These are phyloP conservation scores for Ustanciosporium gigantosporum DNA, from an alignment of 1,284 basidiomycete genomes.

Conservation along the genomic window DNA sequence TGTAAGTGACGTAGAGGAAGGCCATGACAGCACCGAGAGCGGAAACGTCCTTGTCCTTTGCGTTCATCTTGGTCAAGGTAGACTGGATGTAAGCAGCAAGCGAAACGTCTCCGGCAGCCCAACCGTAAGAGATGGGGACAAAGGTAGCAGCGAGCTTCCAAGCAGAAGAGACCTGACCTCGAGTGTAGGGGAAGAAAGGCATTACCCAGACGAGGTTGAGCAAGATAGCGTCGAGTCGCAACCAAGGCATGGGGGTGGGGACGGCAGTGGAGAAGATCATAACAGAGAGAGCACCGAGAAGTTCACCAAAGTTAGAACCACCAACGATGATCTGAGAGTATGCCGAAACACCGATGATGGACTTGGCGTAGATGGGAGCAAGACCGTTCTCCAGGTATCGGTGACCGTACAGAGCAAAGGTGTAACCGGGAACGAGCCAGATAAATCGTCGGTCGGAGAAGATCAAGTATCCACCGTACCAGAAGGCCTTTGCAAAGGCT, in stretches of 20 bases:
- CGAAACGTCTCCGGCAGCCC: conserved; percentile 62
- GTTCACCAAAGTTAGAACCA: conserved; percentile 57
- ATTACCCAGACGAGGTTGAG: conserved; percentile 62
- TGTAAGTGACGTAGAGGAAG: conserved; percentile 54
- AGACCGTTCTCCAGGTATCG: conserved; percentile 62
- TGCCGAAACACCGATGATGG: conserved; percentile 56
- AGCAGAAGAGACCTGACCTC: conserved; percentile 29
- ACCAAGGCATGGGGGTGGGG: conserved; percentile 59
- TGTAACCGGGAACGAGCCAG: conserved; percentile 60
- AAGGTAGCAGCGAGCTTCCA: conserved; percentile 58
- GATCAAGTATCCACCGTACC: conserved; percentile 56
- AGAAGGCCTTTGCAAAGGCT: conserved; percentile 57
- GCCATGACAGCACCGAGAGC: conserved; percentile 62
- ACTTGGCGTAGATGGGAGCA: conserved; percentile 60
- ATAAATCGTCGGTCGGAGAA: conserved; percentile 57
- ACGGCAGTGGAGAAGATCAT: conserved; percentile 56
- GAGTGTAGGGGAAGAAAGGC: conserved; percentile 53
- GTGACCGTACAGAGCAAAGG: conserved; percentile 61
- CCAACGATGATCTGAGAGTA: conserved; percentile 58
- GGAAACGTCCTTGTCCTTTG: conserved; percentile 58
- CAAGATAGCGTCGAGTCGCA: conserved; percentile 58
- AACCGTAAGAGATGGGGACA: conserved; percentile 61
- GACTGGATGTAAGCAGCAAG: conserved; percentile 62
- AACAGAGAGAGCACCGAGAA: conserved; percentile 60
- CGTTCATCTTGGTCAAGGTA: conserved; percentile 56